Evolutionary conservation across 352 stramenopile genomes (phyloP), one percentile per base, ranked within the genome.

Genomic region (Phytophthora crassamura): DNA sequence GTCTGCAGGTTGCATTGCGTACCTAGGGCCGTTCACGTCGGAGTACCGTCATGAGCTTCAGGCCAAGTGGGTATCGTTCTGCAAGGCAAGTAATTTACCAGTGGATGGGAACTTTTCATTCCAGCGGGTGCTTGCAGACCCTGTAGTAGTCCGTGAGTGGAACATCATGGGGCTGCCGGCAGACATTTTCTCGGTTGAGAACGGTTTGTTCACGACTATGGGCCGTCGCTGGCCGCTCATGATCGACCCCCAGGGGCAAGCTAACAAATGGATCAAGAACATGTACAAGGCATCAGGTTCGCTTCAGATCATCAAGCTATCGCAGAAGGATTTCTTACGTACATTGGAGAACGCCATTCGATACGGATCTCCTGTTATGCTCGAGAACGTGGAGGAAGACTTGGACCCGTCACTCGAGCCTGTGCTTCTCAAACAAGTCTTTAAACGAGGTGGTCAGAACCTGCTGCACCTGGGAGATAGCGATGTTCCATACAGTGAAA

Each of bases 381-480:
- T 98, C 0, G 94, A 98, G 60, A 98, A 98, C 59, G 91, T 98
- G n/a, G 92, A 96, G 39, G 91, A 98, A 58, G 80, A 94, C 33
- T 67, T 98, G 18, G 94, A 98, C 74, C 91, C 94, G n/a, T 93
- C 89, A 7, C 78, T 98, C 4, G 93, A 98, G 56, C 93, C 94
- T 7, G 88, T 98, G 25, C 73, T 98, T 18, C 74, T 98, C 15
- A 98, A 98, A 60, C 91, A 98, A 63, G 75, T 97, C 6, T 98
- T 98, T 63, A 98, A 98, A 61, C 84, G 90, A n/a, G 80, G 86
- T 4, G 95, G 95, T 0, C 90, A 97, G 54, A 76, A 88, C 12
- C 53, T 98, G 22, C 68, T 98, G 10, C 86, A 96, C 54, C 67
- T 98, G 15, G 95, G 95, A 18, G 94, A 98, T 64, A 90, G 78